Evolutionary conservation across 2,329 filamentous ascomycete genomes (phyloP).

Genomic region (Coccinonectria pachysandricola): DNA sequence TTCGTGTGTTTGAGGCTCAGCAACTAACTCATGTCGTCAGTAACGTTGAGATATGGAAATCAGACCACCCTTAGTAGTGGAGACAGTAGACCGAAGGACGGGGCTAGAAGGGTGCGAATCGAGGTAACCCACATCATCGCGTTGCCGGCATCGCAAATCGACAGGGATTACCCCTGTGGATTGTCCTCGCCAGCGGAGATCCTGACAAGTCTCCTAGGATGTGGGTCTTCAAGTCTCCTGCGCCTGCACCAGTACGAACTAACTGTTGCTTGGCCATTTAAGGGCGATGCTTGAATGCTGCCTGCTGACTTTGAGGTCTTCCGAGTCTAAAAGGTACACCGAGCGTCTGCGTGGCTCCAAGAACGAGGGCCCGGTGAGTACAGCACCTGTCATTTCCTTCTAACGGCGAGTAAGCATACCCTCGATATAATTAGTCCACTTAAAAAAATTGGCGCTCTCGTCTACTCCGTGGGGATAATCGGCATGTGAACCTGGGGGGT

Average conservation of each 20-base stretch:
- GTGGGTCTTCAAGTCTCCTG: neutral
- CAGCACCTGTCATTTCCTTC: too few relatives aligned
- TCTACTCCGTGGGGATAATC: too few relatives aligned
- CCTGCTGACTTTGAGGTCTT: neutral
- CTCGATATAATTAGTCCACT: too few relatives aligned
- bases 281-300: neutral
- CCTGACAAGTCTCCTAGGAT: conserved; percentile 2
- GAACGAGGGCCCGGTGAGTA: neutral
- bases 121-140: conserved; percentile 22
- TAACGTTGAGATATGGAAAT: conserved; percentile 18
- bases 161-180: conserved; percentile 18
- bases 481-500: too few relatives aligned
- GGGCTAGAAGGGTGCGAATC: conserved; percentile 10
- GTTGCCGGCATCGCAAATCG: conserved; percentile 16
- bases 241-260: too few relatives aligned
- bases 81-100: conserved; percentile 5
- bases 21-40: conserved; percentile 9
- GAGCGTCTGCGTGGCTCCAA: neutral
- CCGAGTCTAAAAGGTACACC: neutral
- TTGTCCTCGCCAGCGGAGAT: conserved; percentile 20
- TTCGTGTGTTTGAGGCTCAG: too few relatives aligned
- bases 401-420: too few relatives aligned
- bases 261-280: neutral
- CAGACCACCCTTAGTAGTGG: conserved; percentile 19
- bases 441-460: too few relatives aligned